Conservation (phyloP, 306 rosid genomes). For the Fragaria ananassa region DNA sequence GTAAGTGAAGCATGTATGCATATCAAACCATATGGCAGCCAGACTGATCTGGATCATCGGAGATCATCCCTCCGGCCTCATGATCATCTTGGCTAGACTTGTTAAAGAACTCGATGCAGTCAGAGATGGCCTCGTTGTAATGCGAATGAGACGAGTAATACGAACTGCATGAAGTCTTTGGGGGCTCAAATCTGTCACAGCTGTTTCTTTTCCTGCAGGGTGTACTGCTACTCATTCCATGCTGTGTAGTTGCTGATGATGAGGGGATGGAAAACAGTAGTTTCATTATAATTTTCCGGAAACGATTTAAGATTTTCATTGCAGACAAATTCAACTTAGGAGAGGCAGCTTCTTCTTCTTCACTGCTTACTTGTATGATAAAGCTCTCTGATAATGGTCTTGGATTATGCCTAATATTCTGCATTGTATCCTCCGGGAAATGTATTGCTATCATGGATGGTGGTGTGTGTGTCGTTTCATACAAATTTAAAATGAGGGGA, state of each 20-base stretch:
- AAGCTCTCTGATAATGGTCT: constrained; percentile 23
- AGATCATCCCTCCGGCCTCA: constrained; percentile 3
- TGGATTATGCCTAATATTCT: constrained; percentile 11
- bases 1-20: background rate
- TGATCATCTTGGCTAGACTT: constrained; percentile 52
- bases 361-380: constrained; percentile 34
- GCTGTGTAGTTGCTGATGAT: constrained; percentile 1
- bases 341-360: constrained; percentile 5
- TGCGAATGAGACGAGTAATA: constrained; percentile 72
- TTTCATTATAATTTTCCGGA: constrained; percentile 58
- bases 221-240: constrained; percentile 6
- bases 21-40: constrained; percentile 35
- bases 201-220: constrained; percentile 28
- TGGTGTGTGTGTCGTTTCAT: constrained; percentile 32
- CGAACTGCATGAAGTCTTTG: constrained; percentile 74
- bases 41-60: constrained; percentile 38
- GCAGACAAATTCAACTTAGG: constrained; percentile 43
- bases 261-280: constrained; percentile 43
- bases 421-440: constrained; percentile 74
- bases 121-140: constrained; percentile 70
- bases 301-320: constrained; percentile 60
- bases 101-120: constrained; percentile 82
- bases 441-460: constrained; percentile 65
- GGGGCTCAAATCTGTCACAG: constrained; percentile 56
- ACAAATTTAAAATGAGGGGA: constrained; percentile 20